phyloP scores from a whole-genome alignment of 83 land plant genomes.

The Diphasiastrum complanatum region DNA sequence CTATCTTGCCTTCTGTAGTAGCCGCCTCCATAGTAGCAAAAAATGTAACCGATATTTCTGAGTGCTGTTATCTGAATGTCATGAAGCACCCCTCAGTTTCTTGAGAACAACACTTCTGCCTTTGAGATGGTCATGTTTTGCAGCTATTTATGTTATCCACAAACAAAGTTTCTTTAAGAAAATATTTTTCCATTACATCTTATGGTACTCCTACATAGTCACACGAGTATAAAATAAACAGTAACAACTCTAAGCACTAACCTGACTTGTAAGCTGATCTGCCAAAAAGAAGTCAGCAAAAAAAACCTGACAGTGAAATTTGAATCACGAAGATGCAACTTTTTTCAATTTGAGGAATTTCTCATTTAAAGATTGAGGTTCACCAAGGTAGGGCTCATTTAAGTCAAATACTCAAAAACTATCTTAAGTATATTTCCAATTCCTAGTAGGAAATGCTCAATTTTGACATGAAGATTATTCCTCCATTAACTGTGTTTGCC shows the following conservation, averaged over 20 bases:
- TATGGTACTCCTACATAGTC: no score
- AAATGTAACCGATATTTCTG: slow-evolving; percentile 36
- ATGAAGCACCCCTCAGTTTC: neutral
- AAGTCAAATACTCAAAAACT: neutral
- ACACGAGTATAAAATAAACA: neutral
- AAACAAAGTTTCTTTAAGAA: no score
- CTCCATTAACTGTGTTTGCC: no score
- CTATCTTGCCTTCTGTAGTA: slow-evolving; percentile 19
- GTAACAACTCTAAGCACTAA: slow-evolving; percentile 6
- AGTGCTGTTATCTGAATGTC: slow-evolving; percentile 38
- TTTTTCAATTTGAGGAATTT: no score
- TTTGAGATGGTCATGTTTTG: no score
- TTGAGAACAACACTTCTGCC: no score
- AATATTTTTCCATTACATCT: no score
- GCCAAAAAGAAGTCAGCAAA: slow-evolving; percentile 63
- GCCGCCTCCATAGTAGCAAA: slow-evolving; percentile 54
- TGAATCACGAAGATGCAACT: neutral
- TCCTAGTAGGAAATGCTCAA: neutral
- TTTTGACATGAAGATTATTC: no score
- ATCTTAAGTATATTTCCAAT: neutral
- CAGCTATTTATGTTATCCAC: no score
- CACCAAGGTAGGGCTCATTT: no score
- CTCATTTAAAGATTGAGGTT: no score
- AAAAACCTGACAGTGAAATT: slow-evolving; percentile 34
- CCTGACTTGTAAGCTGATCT: slow-evolving; percentile 74